Conservation (phyloP, 805 yeast genomes). For the Ogataea philodendri region DNA sequence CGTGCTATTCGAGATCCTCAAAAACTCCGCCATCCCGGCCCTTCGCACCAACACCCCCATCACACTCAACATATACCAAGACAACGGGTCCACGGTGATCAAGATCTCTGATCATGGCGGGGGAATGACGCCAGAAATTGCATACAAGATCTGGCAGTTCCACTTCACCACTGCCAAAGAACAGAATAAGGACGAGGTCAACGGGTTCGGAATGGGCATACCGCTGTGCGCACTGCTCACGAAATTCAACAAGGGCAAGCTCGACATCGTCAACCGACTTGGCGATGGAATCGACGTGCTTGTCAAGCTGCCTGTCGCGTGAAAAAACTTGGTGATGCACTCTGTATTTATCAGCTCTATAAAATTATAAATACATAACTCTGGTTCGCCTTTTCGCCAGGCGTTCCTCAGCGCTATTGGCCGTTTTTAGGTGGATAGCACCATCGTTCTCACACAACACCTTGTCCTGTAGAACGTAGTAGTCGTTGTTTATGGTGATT, state of each 20-base stretch:
- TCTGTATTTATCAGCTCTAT: too few relatives aligned
- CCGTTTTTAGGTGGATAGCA: slow-evolving; percentile 14
- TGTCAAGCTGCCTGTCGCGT: slow-evolving; percentile 23
- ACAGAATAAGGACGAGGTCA: slow-evolving; percentile 28
- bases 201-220: slow-evolving; percentile 36
- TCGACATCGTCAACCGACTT: slow-evolving; percentile 22
- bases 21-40: slow-evolving; percentile 33
- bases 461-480: slow-evolving; percentile 46
- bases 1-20: slow-evolving; percentile 32
- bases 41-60: slow-evolving; percentile 23
- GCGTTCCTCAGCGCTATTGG: slow-evolving; percentile 18
- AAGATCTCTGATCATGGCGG: slow-evolving; percentile 33
- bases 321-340: neutral
- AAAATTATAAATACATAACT: slow-evolving; percentile 24
- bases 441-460: slow-evolving; percentile 52
- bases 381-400: slow-evolving; percentile 35
- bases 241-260: slow-evolving; percentile 26
- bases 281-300: slow-evolving; percentile 28
- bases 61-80: slow-evolving; percentile 10
- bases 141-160: slow-evolving; percentile 31
- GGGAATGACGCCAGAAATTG: slow-evolving; percentile 23
- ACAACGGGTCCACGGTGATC: slow-evolving; percentile 11
- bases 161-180: slow-evolving; percentile 32
- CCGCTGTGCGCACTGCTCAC: slow-evolving; percentile 32
- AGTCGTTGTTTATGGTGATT: slow-evolving; percentile 50